phyloP scores from a whole-genome alignment of 2,329 filamentous ascomycete genomes.

The Periconia digitata region DNA sequence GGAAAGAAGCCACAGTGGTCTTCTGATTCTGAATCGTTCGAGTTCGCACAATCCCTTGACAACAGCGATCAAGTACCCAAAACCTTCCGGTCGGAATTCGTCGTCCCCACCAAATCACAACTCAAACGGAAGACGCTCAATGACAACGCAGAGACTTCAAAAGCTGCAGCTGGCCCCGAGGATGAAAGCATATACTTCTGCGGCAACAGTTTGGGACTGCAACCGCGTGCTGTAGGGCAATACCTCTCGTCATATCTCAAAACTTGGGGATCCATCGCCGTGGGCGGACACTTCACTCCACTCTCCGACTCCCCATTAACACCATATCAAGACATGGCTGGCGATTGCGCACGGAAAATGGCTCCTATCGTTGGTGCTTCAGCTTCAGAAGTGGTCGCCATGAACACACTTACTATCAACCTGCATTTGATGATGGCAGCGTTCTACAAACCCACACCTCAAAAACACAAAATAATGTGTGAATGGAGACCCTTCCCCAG shows the following conservation, averaged over 20 bases:
- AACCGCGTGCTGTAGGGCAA: slow-evolving; percentile 68
- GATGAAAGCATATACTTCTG: slow-evolving; percentile 73
- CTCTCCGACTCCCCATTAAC: slow-evolving; percentile 69
- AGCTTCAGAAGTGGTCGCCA: slow-evolving; percentile 75
- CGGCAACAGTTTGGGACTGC: slow-evolving; percentile 84
- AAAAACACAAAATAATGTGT: slow-evolving; percentile 75
- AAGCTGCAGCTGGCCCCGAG: slow-evolving; percentile 32
- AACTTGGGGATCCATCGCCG: slow-evolving; percentile 81
- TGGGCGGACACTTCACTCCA: slow-evolving; percentile 76
- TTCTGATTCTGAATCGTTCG: slow-evolving; percentile 19
- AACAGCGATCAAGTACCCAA: slow-evolving; percentile 36
- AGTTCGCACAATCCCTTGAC: slow-evolving; percentile 32
- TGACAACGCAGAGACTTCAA: slow-evolving; percentile 33
- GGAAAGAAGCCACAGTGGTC: slow-evolving; percentile 34
- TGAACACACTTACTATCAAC: slow-evolving; percentile 84
- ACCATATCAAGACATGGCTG: slow-evolving; percentile 77
- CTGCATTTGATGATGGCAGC: slow-evolving; percentile 81
- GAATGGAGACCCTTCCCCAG: slow-evolving; percentile 89
- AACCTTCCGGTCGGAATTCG: slow-evolving; percentile 65
- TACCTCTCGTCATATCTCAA: slow-evolving; percentile 72
- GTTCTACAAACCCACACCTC: slow-evolving; percentile 71
- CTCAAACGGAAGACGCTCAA: slow-evolving; percentile 62
- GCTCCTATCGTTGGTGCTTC: slow-evolving; percentile 73
- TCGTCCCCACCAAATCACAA: slow-evolving; percentile 73
- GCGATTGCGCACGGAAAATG: slow-evolving; percentile 68